Base-by-base conservation (phyloP, 179 eudicot genomes). In the Camellia oleifera region DNA sequence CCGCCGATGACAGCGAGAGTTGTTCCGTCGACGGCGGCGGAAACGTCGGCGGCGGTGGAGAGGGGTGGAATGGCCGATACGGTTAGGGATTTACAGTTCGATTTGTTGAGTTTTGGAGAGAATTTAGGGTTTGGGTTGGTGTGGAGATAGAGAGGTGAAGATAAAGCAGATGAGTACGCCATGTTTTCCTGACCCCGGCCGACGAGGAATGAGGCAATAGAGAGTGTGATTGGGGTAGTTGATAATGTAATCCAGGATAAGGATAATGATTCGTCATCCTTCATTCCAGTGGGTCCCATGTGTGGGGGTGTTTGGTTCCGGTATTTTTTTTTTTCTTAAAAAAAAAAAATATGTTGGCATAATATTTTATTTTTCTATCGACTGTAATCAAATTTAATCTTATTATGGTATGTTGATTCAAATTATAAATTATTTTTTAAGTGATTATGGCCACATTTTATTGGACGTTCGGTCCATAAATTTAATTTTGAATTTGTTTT, bases 1-100 rank as follows among this genome's bases (percentile, higher is more conserved):
- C 94, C 92, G 0, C 94, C 92, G 3, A 96, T 75, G 42, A 90
- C 88, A 48, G 98, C 96, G 7, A 94, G 78, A 13, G 97, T 78
- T n/a, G 97, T 63, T 75, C 79, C 67, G 91, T 84, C 80, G 45
- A 78, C 46, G 45, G 77, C 78, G 50, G 93, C 72, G 80, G 91
- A 71, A 32, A 79, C 67, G 91, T 84, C 80, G 45, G 78, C 46
- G 45, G 77, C 78, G 50, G 93, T 75, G 80, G 91, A 71, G 14
- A 82, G 79, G 0, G 90, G 88, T 0, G 93, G 91, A 77, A 91
- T 74, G 70, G 94, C 90, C 75, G 90, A 72, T 65, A 67, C 54
- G 2, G 82, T 20, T 5, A 74, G 76, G 79, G 82, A 4, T 74
- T 66, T 77, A 14, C 82, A 80, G 66, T 42, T 63, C 20, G 81